These are phyloP conservation scores for Wickerhamomyces silvicola DNA, from an alignment of 805 yeast species.

Conservation along the genomic window DNA sequence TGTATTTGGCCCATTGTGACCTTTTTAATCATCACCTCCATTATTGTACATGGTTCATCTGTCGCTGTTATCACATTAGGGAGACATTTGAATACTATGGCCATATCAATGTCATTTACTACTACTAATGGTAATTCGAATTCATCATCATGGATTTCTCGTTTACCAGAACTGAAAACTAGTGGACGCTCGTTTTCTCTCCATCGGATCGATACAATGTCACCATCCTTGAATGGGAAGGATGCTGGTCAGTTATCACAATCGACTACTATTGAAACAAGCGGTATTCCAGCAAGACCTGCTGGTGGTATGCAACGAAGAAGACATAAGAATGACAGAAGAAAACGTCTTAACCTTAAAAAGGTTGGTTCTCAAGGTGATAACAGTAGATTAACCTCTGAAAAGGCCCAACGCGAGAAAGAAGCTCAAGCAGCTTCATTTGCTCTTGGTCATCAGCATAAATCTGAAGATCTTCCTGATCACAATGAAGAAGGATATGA, in stretches of 20 bases:
- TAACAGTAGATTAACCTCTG: constrained; percentile 26
- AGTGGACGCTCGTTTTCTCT: constrained; percentile 72
- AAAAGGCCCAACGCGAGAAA: constrained; percentile 32
- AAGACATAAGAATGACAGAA: constrained; percentile 26
- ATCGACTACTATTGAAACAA: constrained; percentile 47
- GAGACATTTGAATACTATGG: constrained; percentile 83
- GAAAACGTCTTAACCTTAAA: constrained; percentile 28
- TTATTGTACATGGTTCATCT: constrained; percentile 86
- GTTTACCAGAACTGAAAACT: constrained; percentile 63
- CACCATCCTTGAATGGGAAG: constrained; percentile 22
- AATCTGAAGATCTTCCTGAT: constrained; percentile 3
- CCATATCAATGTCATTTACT: constrained; percentile 86
- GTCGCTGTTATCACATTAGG: constrained; percentile 74
- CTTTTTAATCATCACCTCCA: constrained; percentile 74
- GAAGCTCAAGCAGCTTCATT: constrained; percentile 39
- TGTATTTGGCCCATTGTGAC: constrained; percentile 79
- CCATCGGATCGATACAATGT: constrained; percentile 71
- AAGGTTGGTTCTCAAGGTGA: constrained; percentile 24
- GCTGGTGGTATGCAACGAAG: constrained; percentile 69
- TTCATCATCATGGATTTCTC: constrained; percentile 70
- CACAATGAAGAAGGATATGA: constrained; percentile 14
- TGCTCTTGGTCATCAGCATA: constrained; percentile 27
- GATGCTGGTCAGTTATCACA: constrained; percentile 22
- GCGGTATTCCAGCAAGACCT: constrained; percentile 60
- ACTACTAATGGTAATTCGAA: constrained; percentile 49